Conservation (phyloP, 345 rosid genomes). For the Salix caprea region DNA sequence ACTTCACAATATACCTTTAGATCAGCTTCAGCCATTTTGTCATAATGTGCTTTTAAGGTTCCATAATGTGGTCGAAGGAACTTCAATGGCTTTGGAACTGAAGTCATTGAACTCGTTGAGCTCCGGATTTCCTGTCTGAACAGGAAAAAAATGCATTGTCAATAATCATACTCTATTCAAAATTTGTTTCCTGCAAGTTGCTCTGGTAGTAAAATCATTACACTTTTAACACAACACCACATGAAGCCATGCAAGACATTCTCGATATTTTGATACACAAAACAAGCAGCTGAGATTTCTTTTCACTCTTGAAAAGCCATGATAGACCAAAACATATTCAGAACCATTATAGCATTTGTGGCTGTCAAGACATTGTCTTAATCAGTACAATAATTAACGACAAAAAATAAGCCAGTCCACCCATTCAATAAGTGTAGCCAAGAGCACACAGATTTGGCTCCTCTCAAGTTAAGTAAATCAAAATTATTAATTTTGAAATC, state of each 20-base stretch:
- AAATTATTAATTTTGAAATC: too few relatives aligned
- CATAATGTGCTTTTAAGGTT: conserved; percentile 64
- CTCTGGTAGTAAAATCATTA: background rate
- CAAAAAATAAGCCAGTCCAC: background rate
- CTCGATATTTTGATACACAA: background rate
- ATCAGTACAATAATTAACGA: background rate
- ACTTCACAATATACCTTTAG: conserved; percentile 47
- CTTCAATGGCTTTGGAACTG: conserved; percentile 95
- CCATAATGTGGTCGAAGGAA: conserved; percentile 97
- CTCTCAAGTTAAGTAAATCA: too few relatives aligned
- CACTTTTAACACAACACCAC: background rate
- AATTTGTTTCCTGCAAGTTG: background rate
- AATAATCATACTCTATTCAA: background rate
- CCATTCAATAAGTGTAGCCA: background rate
- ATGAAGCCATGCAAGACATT: background rate
- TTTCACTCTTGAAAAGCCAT: background rate
- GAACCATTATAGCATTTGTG: background rate
- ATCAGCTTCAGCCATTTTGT: conserved; percentile 60
- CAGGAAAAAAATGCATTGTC: background rate
- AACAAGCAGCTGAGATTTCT: background rate
- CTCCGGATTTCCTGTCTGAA: conserved; percentile 86
- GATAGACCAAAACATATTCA: background rate
- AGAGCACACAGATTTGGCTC: background rate
- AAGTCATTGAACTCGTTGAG: conserved; percentile 95
- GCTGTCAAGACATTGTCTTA: background rate